Evolutionary conservation across 2,329 filamentous ascomycete genomes (phyloP), one percentile per base, ranked within the genome.

Genomic region (Penicillium concentricum): DNA sequence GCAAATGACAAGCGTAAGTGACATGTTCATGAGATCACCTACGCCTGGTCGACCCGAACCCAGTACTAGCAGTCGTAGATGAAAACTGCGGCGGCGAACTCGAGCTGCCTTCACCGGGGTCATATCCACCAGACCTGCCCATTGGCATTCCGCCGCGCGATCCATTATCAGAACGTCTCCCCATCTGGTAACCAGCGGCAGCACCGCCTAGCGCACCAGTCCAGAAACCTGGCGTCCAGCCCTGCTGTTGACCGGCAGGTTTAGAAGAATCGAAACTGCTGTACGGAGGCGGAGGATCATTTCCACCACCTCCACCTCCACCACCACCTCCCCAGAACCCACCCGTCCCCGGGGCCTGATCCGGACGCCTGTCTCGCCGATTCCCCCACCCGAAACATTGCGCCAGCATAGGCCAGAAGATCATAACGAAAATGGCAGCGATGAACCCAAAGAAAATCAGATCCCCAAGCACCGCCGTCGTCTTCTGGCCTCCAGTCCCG

Each of bases 161-260:
- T 18, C 56, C 54, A 16, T 50, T 59, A 45, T 38, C 55, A 42
- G 54, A 43, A 43, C 66, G 69, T 59, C 67, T 74, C 16, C 76
- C 77, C 41, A 76, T 61, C 3, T 69, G 63, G 67, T 79, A 80
- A 12, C 76, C 78, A 28, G 74, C 72, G 16, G 74, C 72, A 9
- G 69, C 73, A 51, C 78, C 78, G 44, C 74, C 69, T 39, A 74
- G 58, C 12, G 73, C 74, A 22, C 78, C 78, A 22, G 76, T 72
- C 78, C 78, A 80, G 54, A 80, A 80, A 1, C 78, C 78, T 1
- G 78, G 78, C 50, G 69, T 72, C 77, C 77, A 80, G 2, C 72
- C 69, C 57, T 68, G 64, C 32, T 41, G 34, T 10, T 58, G 56
- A 46, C 54, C 63, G 8, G 56, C 57, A 15, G 47, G 37, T 28